Evolutionary conservation across 176 grass and related monocot genomes (phyloP), one percentile per base, ranked within the genome.

Genomic region (Poa annua): DNA sequence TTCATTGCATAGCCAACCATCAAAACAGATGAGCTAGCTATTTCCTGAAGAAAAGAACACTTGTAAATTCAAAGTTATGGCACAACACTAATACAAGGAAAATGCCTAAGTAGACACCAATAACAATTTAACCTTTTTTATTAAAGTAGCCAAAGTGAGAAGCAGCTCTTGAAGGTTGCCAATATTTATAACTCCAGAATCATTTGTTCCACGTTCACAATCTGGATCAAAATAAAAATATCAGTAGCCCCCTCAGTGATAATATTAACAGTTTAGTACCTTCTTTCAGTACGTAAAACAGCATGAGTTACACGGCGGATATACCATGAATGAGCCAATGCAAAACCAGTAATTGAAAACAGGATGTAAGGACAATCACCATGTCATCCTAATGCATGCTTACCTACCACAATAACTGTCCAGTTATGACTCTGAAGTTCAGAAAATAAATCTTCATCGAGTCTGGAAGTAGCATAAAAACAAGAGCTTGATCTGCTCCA

Each of bases 1-100:
- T 98, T 98, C 96, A 98, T 98, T 22, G 91, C 49, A 88, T 95
- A 92, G 35, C 96, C 96, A 90, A 93, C 75, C n/a, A 86, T 51
- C 66, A 98, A 66, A 88, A 84, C 26, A 71, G 89, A 90, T 49
- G 82, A 74, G 48, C 70, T 48, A 73, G 55, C 68, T 52, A 92
- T 65, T 85, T 91, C 92, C 89, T 93, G 71, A 47, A 88, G 16
- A 42, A 81, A 74, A 82, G 4, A 65, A 19, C 6, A 19, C 8
- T 7, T n/a, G 32, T 20, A 17, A 26, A 55, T 75, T 88, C 32
- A 77, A 77, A 87, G 55, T 39, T 63, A 47, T 16, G 21, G 44
- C 13, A 45, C 5, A 32, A 32, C 45, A 68, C 32, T 15, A 66
- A 14, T 42, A 16, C 15, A 51, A 26, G 50, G 72, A 61, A 89